phyloP scores from a whole-genome alignment of 495 filamentous ascomycete species.

The Amorphotheca resinae region DNA sequence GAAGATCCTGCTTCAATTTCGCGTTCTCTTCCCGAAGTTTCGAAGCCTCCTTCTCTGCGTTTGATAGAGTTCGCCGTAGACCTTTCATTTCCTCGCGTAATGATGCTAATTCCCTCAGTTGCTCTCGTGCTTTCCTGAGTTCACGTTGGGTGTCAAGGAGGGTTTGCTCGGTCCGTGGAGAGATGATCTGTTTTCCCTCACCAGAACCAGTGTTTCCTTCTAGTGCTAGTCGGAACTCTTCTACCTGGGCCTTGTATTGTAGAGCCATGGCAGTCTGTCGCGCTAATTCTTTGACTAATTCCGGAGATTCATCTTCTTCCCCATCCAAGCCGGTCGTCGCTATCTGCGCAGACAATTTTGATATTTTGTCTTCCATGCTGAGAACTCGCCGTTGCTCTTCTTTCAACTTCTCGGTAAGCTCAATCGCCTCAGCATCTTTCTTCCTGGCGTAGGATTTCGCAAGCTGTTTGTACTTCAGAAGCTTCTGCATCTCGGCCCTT shows the following conservation, averaged over 20 bases:
- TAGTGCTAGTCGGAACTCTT: slow-evolving; percentile 43
- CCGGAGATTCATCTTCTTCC: slow-evolving; percentile 30
- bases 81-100: slow-evolving; percentile 33
- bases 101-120: slow-evolving; percentile 17
- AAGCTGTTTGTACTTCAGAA: slow-evolving; percentile 67
- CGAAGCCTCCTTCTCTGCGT: slow-evolving; percentile 29
- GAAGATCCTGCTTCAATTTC: slow-evolving; percentile 29
- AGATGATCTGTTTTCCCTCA: not conserved
- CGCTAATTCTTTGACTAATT: slow-evolving; percentile 41
- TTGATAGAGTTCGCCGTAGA: slow-evolving; percentile 32
- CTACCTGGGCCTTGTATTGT: slow-evolving; percentile 55
- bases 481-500: slow-evolving; percentile 62
- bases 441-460: slow-evolving; percentile 82
- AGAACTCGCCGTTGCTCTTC: slow-evolving; percentile 19
- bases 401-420: slow-evolving; percentile 56
- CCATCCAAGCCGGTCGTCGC: slow-evolving; percentile 25
- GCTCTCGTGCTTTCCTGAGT: slow-evolving; percentile 33
- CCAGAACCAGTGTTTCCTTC: slow-evolving; percentile 23
- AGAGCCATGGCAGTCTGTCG: slow-evolving; percentile 55
- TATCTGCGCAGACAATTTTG: slow-evolving; percentile 46
- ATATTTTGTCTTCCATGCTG: slow-evolving; percentile 43
- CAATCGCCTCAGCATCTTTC: slow-evolving; percentile 71
- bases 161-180: slow-evolving; percentile 2
- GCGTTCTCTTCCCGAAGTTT: slow-evolving; percentile 35
- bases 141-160: slow-evolving; percentile 36